Conservation (phyloP, 2,329 filamentous ascomycete species). For the Xylogone sp. region DNA sequence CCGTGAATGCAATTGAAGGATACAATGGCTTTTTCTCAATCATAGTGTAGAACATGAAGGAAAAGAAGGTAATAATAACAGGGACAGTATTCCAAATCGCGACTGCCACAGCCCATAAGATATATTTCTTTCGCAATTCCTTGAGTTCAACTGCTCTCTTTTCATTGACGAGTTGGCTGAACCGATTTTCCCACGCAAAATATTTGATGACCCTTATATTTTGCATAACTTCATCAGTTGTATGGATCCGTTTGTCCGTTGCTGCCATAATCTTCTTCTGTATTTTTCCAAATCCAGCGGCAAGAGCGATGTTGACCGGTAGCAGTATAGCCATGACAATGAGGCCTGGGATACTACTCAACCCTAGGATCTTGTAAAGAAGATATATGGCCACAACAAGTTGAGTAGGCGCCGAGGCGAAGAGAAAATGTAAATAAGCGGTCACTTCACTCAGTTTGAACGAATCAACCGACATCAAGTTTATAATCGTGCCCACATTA, state of each 20-base stretch:
- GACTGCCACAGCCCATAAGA: conserved; percentile 87
- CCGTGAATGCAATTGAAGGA: conserved; percentile 92
- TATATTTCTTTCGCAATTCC: conserved; percentile 75
- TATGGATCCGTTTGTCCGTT: conserved; percentile 92
- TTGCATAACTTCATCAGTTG: conserved; percentile 93
- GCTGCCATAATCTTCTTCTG: conserved; percentile 90
- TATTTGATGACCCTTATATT: conserved; percentile 99
- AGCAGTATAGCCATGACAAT: conserved; percentile 84
- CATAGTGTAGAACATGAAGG: conserved; percentile 88
- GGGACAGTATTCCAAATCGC: conserved; percentile 97
- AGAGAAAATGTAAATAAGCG: conserved; percentile 93
- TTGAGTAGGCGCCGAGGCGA: conserved; percentile 86
- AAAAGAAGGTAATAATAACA: conserved; percentile 92
- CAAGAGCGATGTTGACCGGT: conserved; percentile 86
- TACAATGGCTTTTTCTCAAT: conserved; percentile 86
- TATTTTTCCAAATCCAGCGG: conserved; percentile 76
- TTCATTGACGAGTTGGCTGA: conserved; percentile 81
- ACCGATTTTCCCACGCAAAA: conserved; percentile 96
- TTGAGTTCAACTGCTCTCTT: conserved; percentile 77
- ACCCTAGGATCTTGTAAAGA: conserved; percentile 85
- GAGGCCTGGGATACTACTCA: conserved; percentile 91
- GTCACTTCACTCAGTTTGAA: conserved; percentile 97
- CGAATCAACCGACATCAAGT: conserved; percentile 98
- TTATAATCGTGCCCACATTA: conserved; percentile 97
- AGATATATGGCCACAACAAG: conserved; percentile 75